These are phyloP conservation scores for Wallacemonas collosoma DNA, from an alignment of 208 protist species.

Conservation along the genomic window DNA sequence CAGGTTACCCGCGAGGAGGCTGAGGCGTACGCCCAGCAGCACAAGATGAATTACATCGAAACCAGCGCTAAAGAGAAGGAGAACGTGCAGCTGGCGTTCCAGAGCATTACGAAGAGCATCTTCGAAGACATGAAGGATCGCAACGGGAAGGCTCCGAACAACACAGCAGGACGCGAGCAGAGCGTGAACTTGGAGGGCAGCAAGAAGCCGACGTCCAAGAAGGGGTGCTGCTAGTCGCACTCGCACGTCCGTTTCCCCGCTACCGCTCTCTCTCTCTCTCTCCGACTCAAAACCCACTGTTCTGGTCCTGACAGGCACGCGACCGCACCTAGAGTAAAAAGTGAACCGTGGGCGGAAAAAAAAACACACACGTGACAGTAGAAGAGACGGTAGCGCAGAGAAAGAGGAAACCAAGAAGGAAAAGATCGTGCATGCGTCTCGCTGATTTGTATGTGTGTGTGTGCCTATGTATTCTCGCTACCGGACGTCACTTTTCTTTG, in stretches of 20 bases:
- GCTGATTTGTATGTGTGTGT: conserved; percentile 4
- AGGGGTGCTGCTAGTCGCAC: conserved; percentile 40
- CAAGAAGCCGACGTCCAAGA: conserved; percentile 25
- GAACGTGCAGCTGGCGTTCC: conserved; percentile 92
- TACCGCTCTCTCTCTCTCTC: too few species aligned
- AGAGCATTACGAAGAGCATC: conserved; percentile 88
- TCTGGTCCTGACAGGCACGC: too few species aligned
- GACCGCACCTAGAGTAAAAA: too few species aligned
- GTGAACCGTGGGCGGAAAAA: too few species aligned
- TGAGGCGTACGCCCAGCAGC: conserved; percentile 75
- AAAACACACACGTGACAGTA: too few species aligned
- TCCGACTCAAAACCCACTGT: too few species aligned
- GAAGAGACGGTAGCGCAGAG: too few species aligned
- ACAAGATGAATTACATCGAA: conserved; percentile 91
- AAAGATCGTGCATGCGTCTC: too few species aligned
- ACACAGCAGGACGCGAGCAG: conserved; percentile 44
- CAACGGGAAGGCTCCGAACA: conserved; percentile 55
- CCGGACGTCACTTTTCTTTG: conserved; percentile 8
- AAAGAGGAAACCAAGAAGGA: too few species aligned
- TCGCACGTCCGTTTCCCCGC: too few species aligned
- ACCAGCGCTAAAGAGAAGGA: conserved; percentile 93
- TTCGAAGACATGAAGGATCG: conserved; percentile 91
- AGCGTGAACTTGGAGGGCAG: conserved; percentile 59
- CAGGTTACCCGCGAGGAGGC: conserved; percentile 90
- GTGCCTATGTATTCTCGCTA: conserved; percentile 12